Evolutionary conservation across 2,329 filamentous ascomycete species (phyloP).

Genomic region (Aschersonia sp.): DNA sequence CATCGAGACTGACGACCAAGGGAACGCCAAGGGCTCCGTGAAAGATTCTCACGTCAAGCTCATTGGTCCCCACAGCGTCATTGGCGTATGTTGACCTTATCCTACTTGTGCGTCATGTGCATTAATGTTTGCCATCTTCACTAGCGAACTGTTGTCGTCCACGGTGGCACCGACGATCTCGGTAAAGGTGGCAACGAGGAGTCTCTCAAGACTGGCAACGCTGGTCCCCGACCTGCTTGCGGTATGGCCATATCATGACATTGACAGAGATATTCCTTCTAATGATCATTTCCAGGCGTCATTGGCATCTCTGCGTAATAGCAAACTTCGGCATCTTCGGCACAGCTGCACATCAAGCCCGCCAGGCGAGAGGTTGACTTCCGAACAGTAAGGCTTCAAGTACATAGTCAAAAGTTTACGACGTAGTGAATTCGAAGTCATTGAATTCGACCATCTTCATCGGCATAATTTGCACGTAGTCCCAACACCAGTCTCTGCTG

Average conservation of each 20-base stretch:
- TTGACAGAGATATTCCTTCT: not conserved
- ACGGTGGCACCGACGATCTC: constrained; percentile 91
- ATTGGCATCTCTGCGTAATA: constrained; percentile 71
- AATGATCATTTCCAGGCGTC: constrained; percentile 41
- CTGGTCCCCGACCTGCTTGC: constrained; percentile 83
- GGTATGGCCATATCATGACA: constrained; percentile 41
- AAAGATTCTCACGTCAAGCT: constrained; percentile 81
- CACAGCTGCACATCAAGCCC: too few species aligned
- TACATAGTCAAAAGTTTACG: too few species aligned
- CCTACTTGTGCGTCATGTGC: not conserved
- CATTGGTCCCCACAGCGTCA: constrained; percentile 87
- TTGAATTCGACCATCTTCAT: too few species aligned
- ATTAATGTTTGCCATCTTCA: constrained; percentile 1
- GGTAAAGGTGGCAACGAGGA: constrained; percentile 85
- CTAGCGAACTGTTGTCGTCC: constrained; percentile 86
- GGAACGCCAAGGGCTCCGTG: constrained; percentile 71
- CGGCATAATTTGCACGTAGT: too few species aligned
- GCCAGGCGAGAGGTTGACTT: too few species aligned
- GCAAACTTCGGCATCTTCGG: too few species aligned
- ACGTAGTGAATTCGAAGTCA: too few species aligned
- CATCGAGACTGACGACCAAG: constrained; percentile 87
- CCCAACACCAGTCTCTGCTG: not conserved
- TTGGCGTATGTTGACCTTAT: constrained; percentile 51
- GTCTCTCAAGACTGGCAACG: constrained; percentile 97
- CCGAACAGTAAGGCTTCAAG: too few species aligned